Evolutionary conservation across 192 early-diverging fungal genomes (phyloP).

Genomic region (Nowakowskiella sp.): DNA sequence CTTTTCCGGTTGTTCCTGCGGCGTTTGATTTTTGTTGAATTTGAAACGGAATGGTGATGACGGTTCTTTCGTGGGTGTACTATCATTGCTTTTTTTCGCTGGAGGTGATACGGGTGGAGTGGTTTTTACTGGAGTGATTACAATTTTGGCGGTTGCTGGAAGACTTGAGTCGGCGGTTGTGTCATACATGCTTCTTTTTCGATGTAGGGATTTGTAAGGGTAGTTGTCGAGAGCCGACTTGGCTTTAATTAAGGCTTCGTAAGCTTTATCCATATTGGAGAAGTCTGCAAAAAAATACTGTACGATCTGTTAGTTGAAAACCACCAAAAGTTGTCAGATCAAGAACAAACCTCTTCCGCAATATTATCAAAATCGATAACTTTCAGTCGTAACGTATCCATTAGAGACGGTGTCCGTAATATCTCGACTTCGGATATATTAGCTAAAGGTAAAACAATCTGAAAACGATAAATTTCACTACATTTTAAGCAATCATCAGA

Average conservation of each 20-base stretch:
- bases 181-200: conserved; percentile 16
- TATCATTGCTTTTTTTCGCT: conserved; percentile 1
- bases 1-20: too few relatives aligned
- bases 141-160: conserved; percentile 15
- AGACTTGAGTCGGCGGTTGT: conserved; percentile 14
- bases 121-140: conserved; percentile 2
- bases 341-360: conserved; percentile 44
- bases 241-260: conserved; percentile 23
- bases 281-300: conserved; percentile 65
- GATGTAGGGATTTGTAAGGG: conserved; percentile 1
- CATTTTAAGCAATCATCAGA: not conserved
- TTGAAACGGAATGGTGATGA: not conserved
- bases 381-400: conserved; percentile 41
- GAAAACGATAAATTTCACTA: not conserved
- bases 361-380: conserved; percentile 48
- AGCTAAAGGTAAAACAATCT: conserved; percentile 45
- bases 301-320: not conserved
- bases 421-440: conserved; percentile 48
- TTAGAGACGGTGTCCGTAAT: conserved; percentile 31
- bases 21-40: too few relatives aligned
- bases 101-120: not conserved
- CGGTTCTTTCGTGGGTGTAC: not conserved
- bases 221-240: not conserved
- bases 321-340: not conserved
- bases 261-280: conserved; percentile 29